These are phyloP conservation scores for Quercus tomentella DNA, from an alignment of 331 rosid genomes.

Conservation along the genomic window DNA sequence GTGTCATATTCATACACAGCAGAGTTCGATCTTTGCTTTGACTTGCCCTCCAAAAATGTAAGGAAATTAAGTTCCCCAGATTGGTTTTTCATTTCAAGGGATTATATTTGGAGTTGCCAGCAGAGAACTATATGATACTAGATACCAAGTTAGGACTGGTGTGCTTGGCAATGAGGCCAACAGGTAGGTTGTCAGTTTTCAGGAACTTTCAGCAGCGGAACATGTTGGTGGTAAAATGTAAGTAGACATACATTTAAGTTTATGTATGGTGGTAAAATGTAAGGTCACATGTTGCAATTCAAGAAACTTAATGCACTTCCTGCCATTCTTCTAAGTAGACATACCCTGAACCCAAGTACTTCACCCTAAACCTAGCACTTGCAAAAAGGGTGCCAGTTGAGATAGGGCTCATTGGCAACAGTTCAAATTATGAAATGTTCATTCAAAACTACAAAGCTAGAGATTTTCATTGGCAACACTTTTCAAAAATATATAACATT, in stretches of 20 bases:
- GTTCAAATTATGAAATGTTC: too few relatives aligned
- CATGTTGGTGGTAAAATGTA: background rate
- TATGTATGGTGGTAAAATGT: background rate
- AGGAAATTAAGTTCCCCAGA: background rate
- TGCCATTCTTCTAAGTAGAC: constrained; percentile 4
- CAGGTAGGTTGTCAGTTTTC: background rate
- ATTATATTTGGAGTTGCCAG: background rate
- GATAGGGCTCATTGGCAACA: too few relatives aligned
- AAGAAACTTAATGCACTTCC: constrained; percentile 1
- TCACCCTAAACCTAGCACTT: too few relatives aligned
- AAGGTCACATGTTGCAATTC: background rate
- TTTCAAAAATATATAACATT: background rate
- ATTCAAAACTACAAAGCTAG: too few relatives aligned
- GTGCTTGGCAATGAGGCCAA: background rate
- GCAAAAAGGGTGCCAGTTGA: too few relatives aligned
- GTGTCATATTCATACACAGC: background rate
- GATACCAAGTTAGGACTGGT: background rate
- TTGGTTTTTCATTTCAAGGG: background rate
- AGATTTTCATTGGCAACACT: too few relatives aligned
- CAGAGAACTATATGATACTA: background rate
- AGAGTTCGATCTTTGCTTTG: background rate
- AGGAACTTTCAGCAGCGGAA: background rate
- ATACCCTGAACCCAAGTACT: background rate
- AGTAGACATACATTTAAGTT: background rate
- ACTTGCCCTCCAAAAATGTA: background rate